Percentiles rank a stretch among this genome's conserved stretches.
phyloP scores from a whole-genome alignment of 2,329 filamentous ascomycete genomes.

The Paecilomyces fulvus region DNA sequence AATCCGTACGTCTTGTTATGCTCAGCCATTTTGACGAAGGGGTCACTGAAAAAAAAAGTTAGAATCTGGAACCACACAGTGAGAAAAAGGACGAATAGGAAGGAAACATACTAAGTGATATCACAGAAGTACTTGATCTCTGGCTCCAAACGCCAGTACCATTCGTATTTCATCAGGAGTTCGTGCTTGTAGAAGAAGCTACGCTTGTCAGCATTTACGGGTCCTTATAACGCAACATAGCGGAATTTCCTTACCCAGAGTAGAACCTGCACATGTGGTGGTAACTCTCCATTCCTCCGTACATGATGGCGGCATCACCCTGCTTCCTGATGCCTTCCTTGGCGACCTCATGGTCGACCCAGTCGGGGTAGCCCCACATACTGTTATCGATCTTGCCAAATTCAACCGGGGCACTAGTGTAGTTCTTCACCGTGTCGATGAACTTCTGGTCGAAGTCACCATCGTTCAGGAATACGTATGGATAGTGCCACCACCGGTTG shows the following conservation, averaged over 20 bases:
- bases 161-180: constrained; percentile 90
- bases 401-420: constrained; percentile 80
- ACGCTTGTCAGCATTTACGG: constrained; percentile 9
- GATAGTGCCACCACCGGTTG: constrained; percentile 98
- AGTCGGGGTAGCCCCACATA: constrained; percentile 96
- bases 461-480: constrained; percentile 97
- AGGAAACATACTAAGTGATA: constrained; percentile 75
- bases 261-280: constrained; percentile 99
- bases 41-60: constrained; percentile 53
- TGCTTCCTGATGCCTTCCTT: constrained; percentile 96
- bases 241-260: constrained; percentile 62
- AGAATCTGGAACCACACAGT: constrained; percentile 19
- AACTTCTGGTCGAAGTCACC: constrained; percentile 94
- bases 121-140: constrained; percentile 99
- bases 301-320: constrained; percentile 97
- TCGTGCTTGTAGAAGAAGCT: constrained; percentile 97
- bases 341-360: constrained; percentile 88
- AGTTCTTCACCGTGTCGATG: constrained; percentile 77
- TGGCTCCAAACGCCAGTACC: constrained; percentile 98
- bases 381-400: constrained; percentile 86
- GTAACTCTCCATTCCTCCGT: constrained; percentile 96
- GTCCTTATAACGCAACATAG: not conserved
- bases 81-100: constrained; percentile 2
- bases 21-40: constrained; percentile 90
- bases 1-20: constrained; percentile 97